Base-by-base conservation (phyloP, 2,329 filamentous ascomycete genomes). In the Colletotrichum graminicola region DNA sequence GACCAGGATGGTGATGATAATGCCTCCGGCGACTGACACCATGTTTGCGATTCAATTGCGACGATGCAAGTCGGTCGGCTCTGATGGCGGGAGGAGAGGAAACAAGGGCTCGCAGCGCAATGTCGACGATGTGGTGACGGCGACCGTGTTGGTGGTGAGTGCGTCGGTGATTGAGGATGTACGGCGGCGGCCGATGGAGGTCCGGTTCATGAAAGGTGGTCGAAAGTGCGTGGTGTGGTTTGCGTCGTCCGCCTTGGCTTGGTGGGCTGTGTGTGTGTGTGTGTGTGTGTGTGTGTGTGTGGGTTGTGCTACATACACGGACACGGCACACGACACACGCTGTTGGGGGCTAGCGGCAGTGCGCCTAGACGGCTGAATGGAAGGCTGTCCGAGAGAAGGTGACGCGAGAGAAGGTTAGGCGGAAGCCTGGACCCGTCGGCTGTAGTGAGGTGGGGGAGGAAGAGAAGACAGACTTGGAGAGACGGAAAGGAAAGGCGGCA, bases 1-100 rank as follows among this genome's bases (percentile, higher is more conserved):
- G 75, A 94, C 82, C 75, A 94, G 76, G 77, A 95, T 80, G 77
- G 94, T 87, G 78, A 97, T 90, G 80, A 94, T 87, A 83, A 95
- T 90, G 74, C 91, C 88, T 78, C 91, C 90, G 75, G 87, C 85
- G 62, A 88, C 83, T 74, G 86, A 86, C 78, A 87, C 84, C 87
- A 91, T 91, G 73, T 75, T 83, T 73, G 62, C 57, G 70, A 69
- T 59, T 63, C 65, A 64, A 49, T 61, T 69, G 69, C 65, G 66
- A 64, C 54, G 66, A 66, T 62, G 45, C 32, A n/a, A 43, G 65
- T 57, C 21, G 47, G 64, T 71, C 57, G 57, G 23, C 57, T 59
- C 36, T 11, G 32, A 26, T 51, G 47, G 34, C 21, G 45, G 56
- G 34, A 66, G 55, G 26, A 21, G 72, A 23, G 67, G 59, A 14